Evolutionary conservation across 2,329 filamentous ascomycete species (phyloP), one percentile per base, ranked within the genome.

Genomic region (Fusarium redolens): DNA sequence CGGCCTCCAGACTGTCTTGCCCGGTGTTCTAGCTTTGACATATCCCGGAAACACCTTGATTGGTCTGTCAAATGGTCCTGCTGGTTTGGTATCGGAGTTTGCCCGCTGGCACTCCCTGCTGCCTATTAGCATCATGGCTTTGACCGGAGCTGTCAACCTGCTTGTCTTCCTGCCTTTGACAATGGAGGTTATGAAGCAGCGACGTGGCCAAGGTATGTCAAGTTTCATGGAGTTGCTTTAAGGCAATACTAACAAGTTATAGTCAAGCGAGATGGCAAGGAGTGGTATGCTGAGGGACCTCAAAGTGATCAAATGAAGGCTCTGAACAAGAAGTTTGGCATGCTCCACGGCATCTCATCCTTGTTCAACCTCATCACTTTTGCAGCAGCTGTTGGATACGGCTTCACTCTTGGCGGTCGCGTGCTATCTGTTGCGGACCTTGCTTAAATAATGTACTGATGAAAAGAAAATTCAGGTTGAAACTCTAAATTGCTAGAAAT

Each of bases 261-360:
- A 91, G 95, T 96, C 86, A 94, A 92, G 69, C 91, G 92, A 77
- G 96, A 98, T 80, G 94, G 94, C 61, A 98, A 97, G 87, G 93
- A 92, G 80, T 93, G 91, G 82, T 93, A 92, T 78, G 94, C 97
- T 72, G 85, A 89, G 58, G 88, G 91, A 2, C 93, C 94, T 43
- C 93, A 97, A 78, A 96, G 93, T 9, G 87, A 91, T 75, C 93
- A 96, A 84, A 98, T 98, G 95, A 82, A 90, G 75, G 86, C 86
- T 13, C 82, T 97, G 76, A 97, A 96, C 85, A 93, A 91, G 83
- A 87, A 86, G 71, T 98, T 98, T 81, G 90, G 89, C 20, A 89
- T 88, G 69, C 82, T 97, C 64, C 96, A 99, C 82, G 94, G 95
- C 10, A 83, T 93, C 52, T 97, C 94, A 12, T 93, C 93, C 33